Base-by-base conservation (phyloP, 805 yeast genomes). In the Sugiyamaella marilandica region DNA sequence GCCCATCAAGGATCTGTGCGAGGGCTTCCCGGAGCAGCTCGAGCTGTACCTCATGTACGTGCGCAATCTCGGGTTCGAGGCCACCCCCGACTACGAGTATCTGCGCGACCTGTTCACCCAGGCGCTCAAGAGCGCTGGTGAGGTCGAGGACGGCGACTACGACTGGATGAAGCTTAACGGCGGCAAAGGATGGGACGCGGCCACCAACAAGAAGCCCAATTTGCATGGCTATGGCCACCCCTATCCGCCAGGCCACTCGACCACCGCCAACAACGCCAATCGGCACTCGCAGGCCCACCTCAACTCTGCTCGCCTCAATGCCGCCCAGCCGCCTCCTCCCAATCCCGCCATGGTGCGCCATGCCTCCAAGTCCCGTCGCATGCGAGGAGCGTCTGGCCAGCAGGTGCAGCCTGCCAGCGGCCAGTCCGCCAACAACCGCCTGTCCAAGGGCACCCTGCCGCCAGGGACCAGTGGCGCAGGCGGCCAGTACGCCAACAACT, bases 131-230 rank as follows among this genome's bases (percentile, higher is more conserved):
- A 83, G 85, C 33, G 76, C 84, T 49, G 85, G 83, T 47, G 87
- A 83, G 56, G 69, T 69, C 35, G 85, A 83, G 49, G 97, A 94
- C 70, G 95, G 87, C 45, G 91, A 87, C 64, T 94, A 90, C 70
- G 99, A 94, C 74, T 94, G 99, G 99, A 88, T 90, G 96, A 87
- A 85, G 63, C 76, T 94, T 61, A 94, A 94, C 68, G 88, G 87
- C 52, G 98, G 98, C 55, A 83, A 84, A 68, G 98, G 98, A 50
- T 92, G 97, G 96, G 98, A 94, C 71, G 80, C 87, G 31, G 75
- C 86, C 16, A 81, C 85, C 57, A 90, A 90, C 71, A 90, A 89
- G 68, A 91, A 91, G 70, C 95, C 97, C 51, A 91, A 91, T 65
- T 73, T 91, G 58, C 97, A 91, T 70, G 98, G 98, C 41, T 91